Base-by-base conservation (phyloP, 1,284 basidiomycete species). In the Melampsora larici-populina region DNA sequence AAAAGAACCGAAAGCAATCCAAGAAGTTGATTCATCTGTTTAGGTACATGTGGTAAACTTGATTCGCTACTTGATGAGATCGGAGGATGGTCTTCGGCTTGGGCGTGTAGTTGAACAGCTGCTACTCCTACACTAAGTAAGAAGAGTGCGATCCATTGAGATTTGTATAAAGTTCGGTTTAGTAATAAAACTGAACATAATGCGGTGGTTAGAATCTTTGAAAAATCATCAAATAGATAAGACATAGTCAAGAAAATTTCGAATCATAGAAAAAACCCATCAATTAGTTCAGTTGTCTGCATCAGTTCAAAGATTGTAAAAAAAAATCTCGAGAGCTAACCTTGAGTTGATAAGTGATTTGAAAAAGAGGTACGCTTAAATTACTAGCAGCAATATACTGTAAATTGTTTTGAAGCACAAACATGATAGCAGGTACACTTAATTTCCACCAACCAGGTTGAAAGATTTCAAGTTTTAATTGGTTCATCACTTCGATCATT, bases 331-430 rank as follows among this genome's bases (percentile, higher is more conserved):
- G n/a, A n/a, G 21, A 11, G 33, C 80, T 49, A 33, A 82, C 82
- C 81, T 84, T 84, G 65, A 84, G 81, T 79, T 85, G 84, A 72
- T 83, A 84, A 9, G 83, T 82, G 74, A 84, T 83, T 69, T 84
- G 83, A 78, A 85, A 85, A 67, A 84, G 81, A 0, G 84, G 82
- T 3, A 84, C 83, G 48, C 83, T 83, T 46, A 85, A 81, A 73
- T 84, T 84, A 21, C 82, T 81, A 8, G 83, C 83, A 9, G 84
- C 84, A 72, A 84, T 79, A 79, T 83, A 83, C 78, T 83, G 82
- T 11, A 84, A 79, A 72, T 84, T 83, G 79, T 84, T 83, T 78
- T 84, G 83, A 21, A 84, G 58, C 31, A 83, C 83, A 67, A 83
- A 84, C 49, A 84, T 79, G 13, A 83, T 80, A 15, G 83, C 83